Base-by-base conservation (phyloP, 2,329 filamentous ascomycete genomes). In the Orbilia quercus region DNA sequence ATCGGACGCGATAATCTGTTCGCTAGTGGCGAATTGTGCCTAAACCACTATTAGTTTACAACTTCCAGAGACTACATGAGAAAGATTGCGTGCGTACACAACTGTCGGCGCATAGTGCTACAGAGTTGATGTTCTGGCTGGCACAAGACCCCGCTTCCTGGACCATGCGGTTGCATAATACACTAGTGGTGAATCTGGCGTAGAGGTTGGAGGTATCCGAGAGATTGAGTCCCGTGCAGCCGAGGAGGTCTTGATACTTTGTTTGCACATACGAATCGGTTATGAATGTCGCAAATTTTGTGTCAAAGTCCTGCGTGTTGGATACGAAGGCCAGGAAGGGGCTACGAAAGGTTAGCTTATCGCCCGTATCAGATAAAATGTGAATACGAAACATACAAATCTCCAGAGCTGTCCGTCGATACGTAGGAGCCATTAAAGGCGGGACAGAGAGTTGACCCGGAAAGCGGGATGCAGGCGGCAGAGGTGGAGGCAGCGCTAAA, bases 141-240 rank as follows among this genome's bases (percentile, higher is more conserved):
- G 82, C 81, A 81, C 95, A 99, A 23, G 85, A 79, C 9, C 82
- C 79, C 3, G 95, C 98, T 79, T 92, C 93, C 81, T 99, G 95
- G 55, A 99, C 87, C 79, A 99, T 90, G 76, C 91, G 86, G 84
- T 96, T 98, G 85, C 95, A 99, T 76, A 99, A 86, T 75, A 96
- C 89, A 74, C 91, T 95, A 50, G 88, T 95, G 3, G 94, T 96
- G 82, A 94, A 99, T 77, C 95, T 90, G 53, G 95, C 94, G 82
- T 99, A 99, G 78, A 93, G 87, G 78, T 90, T 86, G 76, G 87
- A 89, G 2, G 92, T 89, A 80, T 96, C 91, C 64, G 87, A 87
- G 65, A 93, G 85, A 78, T 95, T 87, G 78, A 97, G 84, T 75
- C 86, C 86, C 51, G 86, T 84, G 80, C 95, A 99, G 64, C 94